phyloP scores from a whole-genome alignment of 2,329 filamentous ascomycete genomes.

The Colletotrichum tamarilloi region DNA sequence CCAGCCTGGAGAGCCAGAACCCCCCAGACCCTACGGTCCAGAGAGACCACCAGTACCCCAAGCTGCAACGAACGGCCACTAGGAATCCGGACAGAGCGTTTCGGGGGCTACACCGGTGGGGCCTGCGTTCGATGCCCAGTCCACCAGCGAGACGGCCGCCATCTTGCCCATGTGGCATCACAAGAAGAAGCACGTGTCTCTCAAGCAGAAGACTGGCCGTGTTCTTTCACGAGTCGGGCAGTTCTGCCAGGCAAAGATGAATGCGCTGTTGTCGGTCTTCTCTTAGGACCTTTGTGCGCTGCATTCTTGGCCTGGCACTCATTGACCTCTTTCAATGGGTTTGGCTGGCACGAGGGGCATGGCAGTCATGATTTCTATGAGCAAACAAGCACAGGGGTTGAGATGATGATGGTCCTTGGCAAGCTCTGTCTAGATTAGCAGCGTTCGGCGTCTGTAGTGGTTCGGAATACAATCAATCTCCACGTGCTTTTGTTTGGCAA shows the following conservation, averaged over 20 bases:
- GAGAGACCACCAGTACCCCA: conserved; percentile 57
- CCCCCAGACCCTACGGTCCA: conserved; percentile 58
- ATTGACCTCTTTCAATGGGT: neutral
- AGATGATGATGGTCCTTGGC: neutral
- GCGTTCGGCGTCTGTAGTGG: conserved; percentile 8
- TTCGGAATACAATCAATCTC: conserved; percentile 30
- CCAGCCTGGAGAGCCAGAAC: conserved; percentile 47
- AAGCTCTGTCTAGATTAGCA: conserved; percentile 5
- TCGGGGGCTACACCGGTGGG: conserved; percentile 5
- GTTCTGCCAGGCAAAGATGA: conserved; percentile 21
- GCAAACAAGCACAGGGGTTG: neutral
- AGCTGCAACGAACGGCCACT: conserved; percentile 57
- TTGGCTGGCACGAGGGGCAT: neutral
- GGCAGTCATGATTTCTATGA: neutral
- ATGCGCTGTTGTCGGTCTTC: conserved; percentile 9
- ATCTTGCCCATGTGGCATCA: neutral
- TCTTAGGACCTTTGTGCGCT: neutral
- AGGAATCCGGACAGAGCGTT: conserved; percentile 40
- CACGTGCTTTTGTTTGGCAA: neutral
- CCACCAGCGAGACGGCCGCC: conserved; percentile 1
- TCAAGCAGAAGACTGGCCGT: neutral
- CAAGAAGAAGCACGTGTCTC: neutral
- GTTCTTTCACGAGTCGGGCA: conserved; percentile 18
- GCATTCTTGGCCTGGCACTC: neutral
- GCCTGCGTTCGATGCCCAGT: neutral